Evolutionary conservation across 768 basidiomycete genomes (phyloP), one percentile per base, ranked within the genome.

Genomic region (Lentinula guzmanii): DNA sequence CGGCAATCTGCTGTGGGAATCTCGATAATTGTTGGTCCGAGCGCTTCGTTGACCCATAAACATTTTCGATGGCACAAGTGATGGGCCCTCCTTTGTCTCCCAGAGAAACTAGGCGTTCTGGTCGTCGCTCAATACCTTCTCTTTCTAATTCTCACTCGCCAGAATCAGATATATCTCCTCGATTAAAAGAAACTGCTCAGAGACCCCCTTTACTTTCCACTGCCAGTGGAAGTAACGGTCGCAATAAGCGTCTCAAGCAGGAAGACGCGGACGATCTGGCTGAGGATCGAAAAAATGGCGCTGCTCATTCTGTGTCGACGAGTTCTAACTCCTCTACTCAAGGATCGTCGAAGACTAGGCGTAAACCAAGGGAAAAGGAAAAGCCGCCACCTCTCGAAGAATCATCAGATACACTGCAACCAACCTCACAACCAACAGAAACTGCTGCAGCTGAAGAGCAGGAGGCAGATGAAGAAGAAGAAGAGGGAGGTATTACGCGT

Each of bases 81-180:
- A 91, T 91, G 89, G 89, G 88, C 51, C 89, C 89, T 13, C 89
- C 89, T 5, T 80, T 86, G 53, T 89, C 52, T 61, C 89, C 87
- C 45, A 79, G 86, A 69, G 90, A 91, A 74, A 86, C 87, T 56
- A 80, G 90, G 67, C 86, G 90, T 65, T 91, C 90, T 65, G 89
- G 87, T 46, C 78, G 90, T 67, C 89, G 89, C 61, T 86, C 86
- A 61, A 82, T 78, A 4, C 87, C 85, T 50, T 86, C 87, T 46
- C 76, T 79, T 33, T 89, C 87, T 18, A 79, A 81, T 63, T 87
- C 86, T 57, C 89, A 89, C 74, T 90, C 88, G 24, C 86, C 90
- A 66, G 86, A 88, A 73, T 88, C 88, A 16, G 79, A 81, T 79
- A 83, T 73, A 68, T 76, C 74, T 72, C 86, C 76, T 72, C 81